Base-by-base conservation (phyloP, 177 flowering plant species). In the Telopea speciosissima region DNA sequence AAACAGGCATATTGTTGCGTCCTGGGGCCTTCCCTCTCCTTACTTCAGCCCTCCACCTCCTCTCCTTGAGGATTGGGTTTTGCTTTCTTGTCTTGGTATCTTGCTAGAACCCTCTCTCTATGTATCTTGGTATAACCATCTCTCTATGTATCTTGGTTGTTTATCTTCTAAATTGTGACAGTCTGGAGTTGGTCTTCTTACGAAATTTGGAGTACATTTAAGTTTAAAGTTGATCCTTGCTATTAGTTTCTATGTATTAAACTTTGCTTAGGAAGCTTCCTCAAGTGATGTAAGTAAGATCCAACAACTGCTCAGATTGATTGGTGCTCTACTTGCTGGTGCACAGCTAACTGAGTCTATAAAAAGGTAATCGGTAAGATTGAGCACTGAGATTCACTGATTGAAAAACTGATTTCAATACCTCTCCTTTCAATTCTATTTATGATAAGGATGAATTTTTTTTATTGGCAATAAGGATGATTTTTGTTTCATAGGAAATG, bases 371-470 rank as follows among this genome's bases (percentile, higher is more conserved):
- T 49, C 54, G 8, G 17, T 49, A 16, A 49, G 54, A 49, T 49
- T 49, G 19, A 49, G 19, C 0, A 19, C 14, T 13, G 54, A 16
- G 54, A 16, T 49, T 49, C 8, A 12, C 54, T 12, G 5, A 49
- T 49, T 12, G 54, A 13, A 49, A 49, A 11, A 49, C 54, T 49
- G 54, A 49, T 49, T 49, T 49, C 19, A 16, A 49, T 49, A 44
- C 54, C 19, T 49, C 54, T 49, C 54, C 5, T 16, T 49, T 16
- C 3, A 1, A 5, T 49, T 49, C 8, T 11, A 49, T 49, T 49
- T 49, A 12, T 49, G 54, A 49, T 64, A 19, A 21, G 76, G 70
- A n/a, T 78, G 63, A 44, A 66, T 42, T 62, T 40, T 79, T 3
- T n/a, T n/a, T n/a, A n/a, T n/a, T n/a, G n/a, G n/a, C n/a, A n/a